Evolutionary conservation across 495 filamentous ascomycete genomes (phyloP), one percentile per base, ranked within the genome.

Genomic region (Xylaria telfairii): DNA sequence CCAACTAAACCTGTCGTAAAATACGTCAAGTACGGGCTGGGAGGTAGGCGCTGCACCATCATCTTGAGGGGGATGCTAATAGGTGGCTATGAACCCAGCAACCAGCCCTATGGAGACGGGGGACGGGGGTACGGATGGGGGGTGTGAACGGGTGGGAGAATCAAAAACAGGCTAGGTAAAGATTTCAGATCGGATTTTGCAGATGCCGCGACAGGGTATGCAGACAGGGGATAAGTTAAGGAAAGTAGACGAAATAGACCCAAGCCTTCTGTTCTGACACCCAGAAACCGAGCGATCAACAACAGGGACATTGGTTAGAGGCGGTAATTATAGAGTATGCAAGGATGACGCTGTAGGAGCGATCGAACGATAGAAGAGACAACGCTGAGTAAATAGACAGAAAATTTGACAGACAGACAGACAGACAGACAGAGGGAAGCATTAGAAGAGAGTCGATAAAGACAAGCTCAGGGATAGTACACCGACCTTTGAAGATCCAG

Each of bases 111-210:
- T 70, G 68, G 44, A 41, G 56, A 69, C 44, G 44, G 68, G 61
- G 49, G n/a, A 44, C 47, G 68, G 68, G 42, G 17, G 17, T 34
- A 47, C 44, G 34, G 17, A 46, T 28, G 60, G 65, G 46, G 59
- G 57, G 67, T 69, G 67, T 69, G 68, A 70, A 65, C 68, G 49
- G 60, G 68, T 70, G 68, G 68, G 68, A 65, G 61, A 70, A 56
- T 46, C 19, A 49, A 62, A 61, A 70, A 34, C 32, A 65, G 68
- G 61, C 68, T 70, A 70, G 68, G 67, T 49, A 63, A 64, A n/a
- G 56, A 49, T 56, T 46, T 44, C 68, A 64, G 68, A 70, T 70
- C 68, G 68, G 60, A 57, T 65, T 70, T 70, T 65, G 60, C 68
- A 70, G 68, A 51, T 70, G 61, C 68, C 61, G 68, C 51, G 68